Evolutionary conservation across 192 early-diverging fungal species (phyloP), one percentile per base, ranked within the genome.

Genomic region (Martensiomyces pterosporus): DNA sequence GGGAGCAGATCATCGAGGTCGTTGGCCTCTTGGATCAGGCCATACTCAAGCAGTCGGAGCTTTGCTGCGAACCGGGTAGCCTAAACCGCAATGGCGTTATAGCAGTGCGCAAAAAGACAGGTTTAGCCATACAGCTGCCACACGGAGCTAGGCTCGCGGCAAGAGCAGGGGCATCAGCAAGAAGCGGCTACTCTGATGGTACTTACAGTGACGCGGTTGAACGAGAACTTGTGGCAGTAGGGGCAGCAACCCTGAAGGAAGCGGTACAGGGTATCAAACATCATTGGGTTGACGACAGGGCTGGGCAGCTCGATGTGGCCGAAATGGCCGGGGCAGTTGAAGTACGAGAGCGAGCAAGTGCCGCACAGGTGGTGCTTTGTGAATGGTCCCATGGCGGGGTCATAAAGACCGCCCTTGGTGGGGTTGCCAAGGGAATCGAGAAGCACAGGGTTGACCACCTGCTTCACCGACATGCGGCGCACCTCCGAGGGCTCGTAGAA

Each of bases 291-390:
- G 68, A 92, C 85, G 32, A 87, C 87, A 17, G 90, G 89, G 12
- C 81, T 77, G 10, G 87, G 85, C 17, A 98, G 80, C 51, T 96
- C 90, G 55, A 98, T 94, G 63, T 98, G 92, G 13, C 94, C 93
- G 79, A 94, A 98, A 55, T 98, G 93, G 26, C 94, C 94, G 3
- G 93, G 93, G 55, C 93, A 98, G 29, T 78, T 77, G 53, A 80
- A 85, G 76, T 90, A 76, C 26, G 80, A 81, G 40, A 93, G 78
- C 8, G 77, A 76, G 69, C 94, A 98, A 10, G 94, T 96, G 1
- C 57, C 76, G 64, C 94, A 97, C 24, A 85, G 58, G 60, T 86
- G 80, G 52, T 80, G 70, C 63, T 86, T 87, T 55, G 85, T 83
- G 59, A 89, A 86, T 29, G 97, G 97, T 24, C 97, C 97, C 58